Evolutionary conservation across 2,329 filamentous ascomycete genomes (phyloP).

Genomic region (Fusarium oxysporum): DNA sequence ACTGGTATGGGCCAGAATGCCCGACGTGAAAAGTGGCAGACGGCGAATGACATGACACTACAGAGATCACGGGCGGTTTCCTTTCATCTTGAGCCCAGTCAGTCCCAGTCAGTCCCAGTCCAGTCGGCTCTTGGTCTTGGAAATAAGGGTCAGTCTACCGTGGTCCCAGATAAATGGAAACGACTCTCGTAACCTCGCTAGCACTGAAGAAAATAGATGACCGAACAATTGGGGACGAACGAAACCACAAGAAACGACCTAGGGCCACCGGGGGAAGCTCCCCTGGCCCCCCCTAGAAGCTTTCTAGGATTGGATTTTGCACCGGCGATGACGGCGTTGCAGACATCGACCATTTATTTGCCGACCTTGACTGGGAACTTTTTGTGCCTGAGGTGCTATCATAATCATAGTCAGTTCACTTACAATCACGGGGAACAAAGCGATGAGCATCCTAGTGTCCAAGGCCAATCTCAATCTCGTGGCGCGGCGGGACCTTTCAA

Average conservation of each 20-base stretch:
- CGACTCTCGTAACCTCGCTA: slow-evolving; percentile 27
- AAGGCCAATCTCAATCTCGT: slow-evolving; percentile 30
- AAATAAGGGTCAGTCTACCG: slow-evolving; percentile 28
- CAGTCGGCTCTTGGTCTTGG: slow-evolving; percentile 3
- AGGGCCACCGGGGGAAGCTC: slow-evolving; percentile 35
- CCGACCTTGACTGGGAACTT: slow-evolving; percentile 9
- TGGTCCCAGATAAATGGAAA: slow-evolving; percentile 34
- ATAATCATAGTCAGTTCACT: neutral
- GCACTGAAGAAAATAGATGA: slow-evolving; percentile 27
- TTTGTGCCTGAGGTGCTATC: slow-evolving; percentile 13
- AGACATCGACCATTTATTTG: slow-evolving; percentile 29
- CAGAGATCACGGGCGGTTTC: slow-evolving; percentile 37
- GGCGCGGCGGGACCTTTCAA: slow-evolving; percentile 16
- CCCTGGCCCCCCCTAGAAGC: slow-evolving; percentile 37
- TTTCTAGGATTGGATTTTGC: slow-evolving; percentile 19
- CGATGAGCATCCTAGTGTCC: slow-evolving; percentile 29
- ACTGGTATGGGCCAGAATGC: slow-evolving; percentile 37
- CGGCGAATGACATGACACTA: slow-evolving; percentile 34
- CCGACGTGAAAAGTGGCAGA: slow-evolving; percentile 11
- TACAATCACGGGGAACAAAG: slow-evolving; percentile 18
- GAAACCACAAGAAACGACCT: slow-evolving; percentile 29
- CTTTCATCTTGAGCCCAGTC: slow-evolving; percentile 24
- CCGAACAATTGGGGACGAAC: slow-evolving; percentile 38
- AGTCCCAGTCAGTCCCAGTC: slow-evolving; percentile 8
- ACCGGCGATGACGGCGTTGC: slow-evolving; percentile 26